Base-by-base conservation (phyloP, 768 basidiomycete genomes). In the Russula ochroleuca region DNA sequence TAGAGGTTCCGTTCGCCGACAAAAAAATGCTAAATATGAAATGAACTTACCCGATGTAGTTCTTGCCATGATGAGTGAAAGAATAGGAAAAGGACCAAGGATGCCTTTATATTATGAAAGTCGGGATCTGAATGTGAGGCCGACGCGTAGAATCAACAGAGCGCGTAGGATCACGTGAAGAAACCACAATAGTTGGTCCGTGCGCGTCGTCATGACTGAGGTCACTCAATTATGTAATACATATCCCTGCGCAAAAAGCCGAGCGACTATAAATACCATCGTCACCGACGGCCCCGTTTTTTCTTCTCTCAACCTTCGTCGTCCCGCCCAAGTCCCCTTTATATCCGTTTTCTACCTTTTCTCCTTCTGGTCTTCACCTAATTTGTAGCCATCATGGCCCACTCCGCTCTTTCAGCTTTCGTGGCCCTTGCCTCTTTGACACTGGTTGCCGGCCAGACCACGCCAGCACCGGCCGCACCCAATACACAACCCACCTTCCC, bases 31-130 rank as follows among this genome's bases (percentile, higher is more conserved):
- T 15, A 40, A 10, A n/a, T 31, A 59, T 1, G 11, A 37, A 15
- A 48, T 13, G 14, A 45, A 71, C 76, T 17, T 59, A 82, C 83
- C 80, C 59, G 82, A 81, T 13, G 77, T 71, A 10, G 81, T 73
- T 66, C 81, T 83, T 53, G 81, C 79, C 83, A 85, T 85, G 70
- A 67, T 61, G 67, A 51, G 35, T 60, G 57, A 37, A 40, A 62
- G 52, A 11, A 25, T 59, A 35, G 63, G 40, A 48, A 58, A 55
- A 35, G 49, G 45, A 2, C 59, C 33, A 28, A 23, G 48, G 49
- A 37, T 21, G 40, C 25, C 28, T 38, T 63, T 56, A 63, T 67
- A 59, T 61, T 45, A 50, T 31, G 23, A 43, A 50, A 37, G 57
- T 65, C 68, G 62, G 71, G 67, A 68, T 69, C 62, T 67, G 67